phyloP scores from a whole-genome alignment of 1,284 basidiomycete species.

The Rhodotorula sp. region DNA sequence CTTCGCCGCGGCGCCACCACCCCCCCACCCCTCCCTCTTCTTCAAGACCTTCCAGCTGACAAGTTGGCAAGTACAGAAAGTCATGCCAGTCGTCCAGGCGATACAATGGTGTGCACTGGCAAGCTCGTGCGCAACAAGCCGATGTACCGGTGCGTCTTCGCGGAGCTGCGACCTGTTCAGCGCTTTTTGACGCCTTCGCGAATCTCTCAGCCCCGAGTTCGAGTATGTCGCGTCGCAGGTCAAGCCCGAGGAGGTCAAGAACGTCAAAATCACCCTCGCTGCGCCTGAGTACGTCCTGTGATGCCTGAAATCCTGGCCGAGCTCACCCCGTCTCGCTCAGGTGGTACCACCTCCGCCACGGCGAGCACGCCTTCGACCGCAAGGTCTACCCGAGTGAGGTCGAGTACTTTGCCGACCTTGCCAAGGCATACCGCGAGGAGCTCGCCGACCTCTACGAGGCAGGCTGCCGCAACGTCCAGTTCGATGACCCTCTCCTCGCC shows the following conservation, averaged over 20 bases:
- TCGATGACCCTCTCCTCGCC: constrained; percentile 63
- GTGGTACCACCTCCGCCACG: constrained; percentile 67
- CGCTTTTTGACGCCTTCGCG: neutral
- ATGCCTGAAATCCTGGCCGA: neutral
- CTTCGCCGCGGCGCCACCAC: too few relatives aligned
- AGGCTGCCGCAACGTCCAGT: constrained; percentile 70
- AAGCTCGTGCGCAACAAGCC: constrained; percentile 65
- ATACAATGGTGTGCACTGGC: constrained; percentile 50
- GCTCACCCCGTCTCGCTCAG: neutral
- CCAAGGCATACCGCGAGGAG: constrained; percentile 68
- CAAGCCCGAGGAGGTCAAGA: constrained; percentile 43
- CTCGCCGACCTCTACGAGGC: constrained; percentile 68
- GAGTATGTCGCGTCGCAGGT: constrained; percentile 48
- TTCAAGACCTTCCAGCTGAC: too few relatives aligned
- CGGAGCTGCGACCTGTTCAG: constrained; percentile 43
- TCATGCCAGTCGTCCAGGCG: constrained; percentile 48
- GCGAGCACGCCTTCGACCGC: constrained; percentile 58
- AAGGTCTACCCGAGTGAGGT: constrained; percentile 66
- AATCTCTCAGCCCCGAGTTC: constrained; percentile 48
- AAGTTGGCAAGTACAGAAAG: too few relatives aligned
- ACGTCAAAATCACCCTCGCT: constrained; percentile 73
- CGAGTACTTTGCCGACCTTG: constrained; percentile 73
- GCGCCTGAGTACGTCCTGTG: constrained; percentile 57
- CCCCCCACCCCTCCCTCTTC: too few relatives aligned
- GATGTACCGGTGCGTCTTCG: constrained; percentile 57